Evolutionary conservation across 2,329 filamentous ascomycete species (phyloP), one percentile per base, ranked within the genome.

Genomic region (Penicillium brevicompactum): DNA sequence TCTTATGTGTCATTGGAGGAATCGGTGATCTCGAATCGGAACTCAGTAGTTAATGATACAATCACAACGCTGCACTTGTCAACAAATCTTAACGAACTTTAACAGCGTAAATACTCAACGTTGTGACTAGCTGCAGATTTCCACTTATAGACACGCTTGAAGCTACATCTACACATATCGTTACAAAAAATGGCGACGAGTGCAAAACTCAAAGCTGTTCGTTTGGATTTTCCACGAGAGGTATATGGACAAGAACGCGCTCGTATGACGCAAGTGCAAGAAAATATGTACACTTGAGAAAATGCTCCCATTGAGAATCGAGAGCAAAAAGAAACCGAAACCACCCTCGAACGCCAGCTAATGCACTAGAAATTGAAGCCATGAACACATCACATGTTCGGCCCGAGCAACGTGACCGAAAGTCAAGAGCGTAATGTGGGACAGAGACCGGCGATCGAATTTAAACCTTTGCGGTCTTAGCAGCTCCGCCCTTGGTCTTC

Each of bases 401-500:
- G 34, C 46, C 41, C 18, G 11, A 42, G 22, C 40, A 21, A 3
- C 53, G 27, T 49, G 32, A 34, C 43, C 44, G 46, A 9, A 49
- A 37, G 43, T 34, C n/a, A 37, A 48, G 27, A 13, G 11, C 34
- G 13, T 48, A 31, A 58, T 46, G 13, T 37, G 46, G 57, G 11
- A 34, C 42, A 49, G 11, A 46, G 45, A 57, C 41, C 27, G 32
- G n/a, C 30, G 9, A 55, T 40, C 53, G 46, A 22, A 31, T 53
- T 42, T 66, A 74, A 58, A 65, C 63, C 60, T 74, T 74, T 5
- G 60, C 41, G 52, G 63, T 64, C 62, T 70, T 74, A 30, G 64
- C 55, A 49, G 67, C 69, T 54, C 61, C 64, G 10, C 67, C 66
- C 62, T 73, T 70, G 32, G 62, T 90, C 60, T 89, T 91, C 72